A percentile compares a stretch with the other conserved stretches of the same genome.
Conservation (phyloP, 768 basidiomycete genomes). For the Trametes maxima region DNA sequence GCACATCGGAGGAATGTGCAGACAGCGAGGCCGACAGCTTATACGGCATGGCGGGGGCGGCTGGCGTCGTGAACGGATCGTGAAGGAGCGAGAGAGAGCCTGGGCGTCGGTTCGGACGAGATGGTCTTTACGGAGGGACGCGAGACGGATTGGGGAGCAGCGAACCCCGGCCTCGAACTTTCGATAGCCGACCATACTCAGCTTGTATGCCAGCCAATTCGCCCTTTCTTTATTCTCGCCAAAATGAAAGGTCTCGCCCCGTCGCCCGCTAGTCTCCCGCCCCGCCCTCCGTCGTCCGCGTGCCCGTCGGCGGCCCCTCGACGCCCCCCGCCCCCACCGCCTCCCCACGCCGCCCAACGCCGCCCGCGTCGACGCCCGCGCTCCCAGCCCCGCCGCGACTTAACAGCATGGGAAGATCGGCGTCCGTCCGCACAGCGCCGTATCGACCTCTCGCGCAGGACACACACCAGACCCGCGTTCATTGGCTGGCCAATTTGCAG, state of each 20-base stretch:
- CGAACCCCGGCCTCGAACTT: constrained; percentile 26
- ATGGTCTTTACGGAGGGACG: constrained; percentile 17
- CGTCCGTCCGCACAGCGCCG: not conserved
- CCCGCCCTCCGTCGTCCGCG: not conserved
- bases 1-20: constrained; percentile 75
- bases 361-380: not conserved
- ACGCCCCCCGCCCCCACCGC: not conserved
- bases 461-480: not conserved
- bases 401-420: constrained; percentile 15
- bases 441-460: not conserved
- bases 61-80: constrained; percentile 17
- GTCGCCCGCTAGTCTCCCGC: not conserved
- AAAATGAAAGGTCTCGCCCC: not conserved
- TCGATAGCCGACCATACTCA: constrained; percentile 23
- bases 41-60: constrained; percentile 58
- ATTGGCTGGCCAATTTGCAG: not conserved
- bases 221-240: too few relatives aligned
- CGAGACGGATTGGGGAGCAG: constrained; percentile 20
- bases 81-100: constrained; percentile 24
- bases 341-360: not conserved
- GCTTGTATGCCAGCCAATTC: constrained; percentile 8
- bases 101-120: constrained; percentile 21
- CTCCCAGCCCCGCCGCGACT: not conserved
- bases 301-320: not conserved
- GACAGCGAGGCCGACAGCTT: constrained; percentile 74